Evolutionary conservation across 2,329 filamentous ascomycete species (phyloP).

Genomic region (Lachnellula arida): DNA sequence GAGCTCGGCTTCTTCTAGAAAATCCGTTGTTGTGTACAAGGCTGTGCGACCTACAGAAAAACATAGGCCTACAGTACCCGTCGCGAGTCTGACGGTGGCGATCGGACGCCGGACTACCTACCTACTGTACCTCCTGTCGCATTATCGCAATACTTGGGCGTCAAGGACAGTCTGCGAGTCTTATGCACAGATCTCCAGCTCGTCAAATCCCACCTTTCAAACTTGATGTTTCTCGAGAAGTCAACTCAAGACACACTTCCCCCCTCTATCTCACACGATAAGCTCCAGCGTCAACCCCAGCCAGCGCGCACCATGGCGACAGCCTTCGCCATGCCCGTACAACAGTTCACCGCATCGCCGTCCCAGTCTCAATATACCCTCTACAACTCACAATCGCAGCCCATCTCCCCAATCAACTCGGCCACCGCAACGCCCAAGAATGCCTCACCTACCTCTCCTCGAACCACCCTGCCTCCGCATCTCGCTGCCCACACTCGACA

Average conservation of each 20-base stretch:
- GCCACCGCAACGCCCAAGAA: slow-evolving; percentile 42
- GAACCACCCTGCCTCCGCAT: slow-evolving; percentile 23
- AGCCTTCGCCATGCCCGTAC: slow-evolving; percentile 31
- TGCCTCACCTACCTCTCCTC: slow-evolving; percentile 41
- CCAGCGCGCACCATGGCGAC: slow-evolving; percentile 26
- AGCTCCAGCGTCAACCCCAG: slow-evolving; percentile 9
- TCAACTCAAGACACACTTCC: slow-evolving; percentile 16
- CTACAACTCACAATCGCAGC: slow-evolving; percentile 28
- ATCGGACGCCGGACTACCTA: not conserved
- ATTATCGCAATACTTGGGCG: slow-evolving; percentile 34
- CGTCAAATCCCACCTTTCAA: slow-evolving; percentile 57
- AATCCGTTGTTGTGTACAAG: not conserved
- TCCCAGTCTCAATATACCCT: slow-evolving; percentile 28
- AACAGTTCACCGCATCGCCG: slow-evolving; percentile 31
- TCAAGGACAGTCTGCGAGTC: slow-evolving; percentile 1
- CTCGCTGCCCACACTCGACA: slow-evolving; percentile 38
- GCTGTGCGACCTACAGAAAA: not conserved
- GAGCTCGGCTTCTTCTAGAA: not conserved
- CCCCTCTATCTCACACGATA: slow-evolving; percentile 17
- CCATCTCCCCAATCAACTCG: slow-evolving; percentile 35
- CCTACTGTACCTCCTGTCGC: not conserved
- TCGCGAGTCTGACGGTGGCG: slow-evolving; percentile 12
- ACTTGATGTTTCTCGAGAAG: slow-evolving; percentile 41
- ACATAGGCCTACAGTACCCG: slow-evolving; percentile 24
- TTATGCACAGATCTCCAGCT: slow-evolving; percentile 9